A percentile compares a stretch with the other conserved stretches of the same genome.
These are phyloP conservation scores for Rhodotorula toruloides DNA, from an alignment of 768 basidiomycete genomes.

Conservation along the genomic window DNA sequence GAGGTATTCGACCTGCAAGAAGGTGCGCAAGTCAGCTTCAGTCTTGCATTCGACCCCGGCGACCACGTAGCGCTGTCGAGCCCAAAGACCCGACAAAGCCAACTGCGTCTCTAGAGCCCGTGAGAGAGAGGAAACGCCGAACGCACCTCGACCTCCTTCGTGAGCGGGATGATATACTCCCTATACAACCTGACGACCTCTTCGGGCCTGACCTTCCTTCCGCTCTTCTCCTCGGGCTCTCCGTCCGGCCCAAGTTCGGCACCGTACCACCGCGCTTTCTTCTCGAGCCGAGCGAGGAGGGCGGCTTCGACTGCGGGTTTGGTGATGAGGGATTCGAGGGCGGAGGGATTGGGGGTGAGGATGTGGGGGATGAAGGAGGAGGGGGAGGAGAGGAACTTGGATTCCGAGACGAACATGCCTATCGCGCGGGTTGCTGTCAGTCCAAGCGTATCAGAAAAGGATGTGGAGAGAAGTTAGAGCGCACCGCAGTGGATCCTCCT, in stretches of 20 bases:
- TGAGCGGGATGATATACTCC: conserved; percentile 91
- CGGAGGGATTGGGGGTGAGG: conserved; percentile 62
- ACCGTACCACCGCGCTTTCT: conserved; percentile 72
- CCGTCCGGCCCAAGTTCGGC: conserved; percentile 74
- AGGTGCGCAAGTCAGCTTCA: conserved; percentile 1
- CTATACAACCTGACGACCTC: conserved; percentile 90
- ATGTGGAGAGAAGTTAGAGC: conserved; percentile 32
- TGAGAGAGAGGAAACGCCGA: background rate
- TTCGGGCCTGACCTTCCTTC: conserved; percentile 68
- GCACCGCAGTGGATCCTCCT: conserved; percentile 96
- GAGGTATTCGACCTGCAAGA: conserved; percentile 83
- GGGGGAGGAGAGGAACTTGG: conserved; percentile 84
- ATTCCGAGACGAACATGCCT: conserved; percentile 99
- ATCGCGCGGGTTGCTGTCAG: conserved; percentile 1
- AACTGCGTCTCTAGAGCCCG: too few species aligned
- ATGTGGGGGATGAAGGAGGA: conserved; percentile 90
- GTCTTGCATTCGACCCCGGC: background rate
- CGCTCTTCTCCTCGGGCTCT: conserved; percentile 50
- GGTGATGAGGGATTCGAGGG: conserved; percentile 82
- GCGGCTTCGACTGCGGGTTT: conserved; percentile 91
- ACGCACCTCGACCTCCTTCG: conserved; percentile 92
- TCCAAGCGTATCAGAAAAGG: background rate
- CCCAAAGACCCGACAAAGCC: too few species aligned
- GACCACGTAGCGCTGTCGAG: background rate
- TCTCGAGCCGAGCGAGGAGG: conserved; percentile 72